Evolutionary conservation across 768 basidiomycete species (phyloP), one percentile per base, ranked within the genome.

Genomic region (Leccinum disarticulatum): DNA sequence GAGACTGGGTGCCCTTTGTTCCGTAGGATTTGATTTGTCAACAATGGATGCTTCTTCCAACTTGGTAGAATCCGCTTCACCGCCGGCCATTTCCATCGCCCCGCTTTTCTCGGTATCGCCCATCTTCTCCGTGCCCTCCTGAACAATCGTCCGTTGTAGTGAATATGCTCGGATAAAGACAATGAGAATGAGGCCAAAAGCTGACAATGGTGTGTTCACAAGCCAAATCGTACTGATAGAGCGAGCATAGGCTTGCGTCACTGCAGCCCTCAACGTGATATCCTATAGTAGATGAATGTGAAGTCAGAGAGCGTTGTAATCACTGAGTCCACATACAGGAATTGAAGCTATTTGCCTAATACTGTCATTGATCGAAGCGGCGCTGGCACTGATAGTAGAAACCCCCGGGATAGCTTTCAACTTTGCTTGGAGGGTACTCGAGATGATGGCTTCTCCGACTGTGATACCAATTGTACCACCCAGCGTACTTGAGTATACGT

Each of bases 391-490:
- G 28, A 83, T 71, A 36, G 67, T 60, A 35, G 67, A 59, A 19
- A 64, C 28, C 6, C 64, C 70, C 9, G 56, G 6, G 19, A 73
- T 63, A 7, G 46, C 60, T 19, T 27, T 56, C 19, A 73, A 43
- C 35, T 27, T 64, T 52, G 53, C 56, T 43, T 49, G 56, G 15
- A 72, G 64, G 41, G 85, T 84, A 52, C 83, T 85, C 2, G 86
- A 77, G 62, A 85, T 87, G 58, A 91, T 86, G 3, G 85, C 83
- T 66, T 91, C 85, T 31, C 90, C 89, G 48, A 90, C 70, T 1
- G 89, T 82, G 57, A 92, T 85, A 17, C 89, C 88, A 28, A 93
- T 77, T 2, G 90, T 88, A 38, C 87, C 88, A 15, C 91, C 90
- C 53, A 92, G 68, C 3, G 81, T 84, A 66, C 89, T 88, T 63